Evolutionary conservation across 768 basidiomycete genomes (phyloP).

Genomic region (Neoboletus brunneissimus): DNA sequence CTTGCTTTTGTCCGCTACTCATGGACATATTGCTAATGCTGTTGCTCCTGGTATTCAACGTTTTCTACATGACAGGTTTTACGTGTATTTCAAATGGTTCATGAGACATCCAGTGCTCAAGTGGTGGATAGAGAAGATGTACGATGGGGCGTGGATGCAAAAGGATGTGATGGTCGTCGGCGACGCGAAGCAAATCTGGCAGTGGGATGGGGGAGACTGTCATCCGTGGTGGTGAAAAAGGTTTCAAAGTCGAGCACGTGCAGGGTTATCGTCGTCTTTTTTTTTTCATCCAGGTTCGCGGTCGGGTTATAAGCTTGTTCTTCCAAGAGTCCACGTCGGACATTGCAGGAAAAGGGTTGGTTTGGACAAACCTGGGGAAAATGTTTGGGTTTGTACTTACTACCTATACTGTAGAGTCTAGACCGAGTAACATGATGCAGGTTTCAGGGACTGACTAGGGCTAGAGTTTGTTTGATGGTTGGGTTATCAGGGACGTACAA

Average conservation of each 20-base stretch:
- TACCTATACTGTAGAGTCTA: background rate
- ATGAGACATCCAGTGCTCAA: slow-evolving; percentile 38
- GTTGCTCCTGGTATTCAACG: background rate
- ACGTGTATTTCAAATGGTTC: slow-evolving; percentile 37
- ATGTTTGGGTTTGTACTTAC: background rate
- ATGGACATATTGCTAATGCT: background rate
- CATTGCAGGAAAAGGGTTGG: background rate
- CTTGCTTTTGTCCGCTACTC: background rate
- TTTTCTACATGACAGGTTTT: slow-evolving; percentile 15
- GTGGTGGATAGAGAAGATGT: slow-evolving; percentile 42
- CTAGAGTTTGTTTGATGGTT: background rate
- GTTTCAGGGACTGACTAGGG: background rate
- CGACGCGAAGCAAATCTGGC: slow-evolving; percentile 18
- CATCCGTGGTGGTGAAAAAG: slow-evolving; percentile 10
- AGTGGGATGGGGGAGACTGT: slow-evolving; percentile 26
- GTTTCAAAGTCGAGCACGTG: background rate
- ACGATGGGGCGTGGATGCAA: slow-evolving; percentile 39
- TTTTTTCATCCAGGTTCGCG: background rate
- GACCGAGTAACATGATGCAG: background rate
- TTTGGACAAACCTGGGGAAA: background rate
- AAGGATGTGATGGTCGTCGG: slow-evolving; percentile 38
- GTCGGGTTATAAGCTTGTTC: too few species aligned
- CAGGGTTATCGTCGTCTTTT: background rate
- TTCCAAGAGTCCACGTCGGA: background rate
- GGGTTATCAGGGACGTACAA: too few species aligned